These are phyloP conservation scores for Ustilago trichophora DNA, from an alignment of 1,284 basidiomycete species.

Conservation along the genomic window DNA sequence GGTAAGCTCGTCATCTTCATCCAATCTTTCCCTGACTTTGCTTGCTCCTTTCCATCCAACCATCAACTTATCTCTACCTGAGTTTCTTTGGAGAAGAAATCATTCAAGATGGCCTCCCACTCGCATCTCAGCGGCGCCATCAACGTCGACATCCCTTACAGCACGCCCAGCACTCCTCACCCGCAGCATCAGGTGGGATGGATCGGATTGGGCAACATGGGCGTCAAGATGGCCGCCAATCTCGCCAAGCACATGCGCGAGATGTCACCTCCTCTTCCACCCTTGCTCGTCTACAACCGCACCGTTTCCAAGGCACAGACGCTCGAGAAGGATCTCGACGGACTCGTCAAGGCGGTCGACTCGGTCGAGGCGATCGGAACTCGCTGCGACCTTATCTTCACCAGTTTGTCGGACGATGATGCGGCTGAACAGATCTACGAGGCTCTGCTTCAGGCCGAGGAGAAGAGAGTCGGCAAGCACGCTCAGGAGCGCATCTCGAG, in stretches of 20 bases:
- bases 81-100: too few species aligned
- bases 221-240: slow-evolving; percentile 78
- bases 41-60: neutral
- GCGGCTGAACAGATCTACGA: slow-evolving; percentile 77
- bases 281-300: slow-evolving; percentile 74
- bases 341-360: slow-evolving; percentile 72
- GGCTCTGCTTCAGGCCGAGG: slow-evolving; percentile 71
- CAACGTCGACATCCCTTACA: slow-evolving; percentile 45
- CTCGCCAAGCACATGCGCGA: slow-evolving; percentile 71
- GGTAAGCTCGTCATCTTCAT: neutral
- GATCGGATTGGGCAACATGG: slow-evolving; percentile 71
- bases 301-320: slow-evolving; percentile 73
- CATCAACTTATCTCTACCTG: slow-evolving; percentile 4
- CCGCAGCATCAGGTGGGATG: slow-evolving; percentile 54
- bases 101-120: slow-evolving; percentile 21
- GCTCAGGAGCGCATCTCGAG: slow-evolving; percentile 54
- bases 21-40: too few species aligned
- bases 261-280: slow-evolving; percentile 41
- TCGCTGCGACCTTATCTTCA: slow-evolving; percentile 82
- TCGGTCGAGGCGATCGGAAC: slow-evolving; percentile 72
- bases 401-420: slow-evolving; percentile 78
- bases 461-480: slow-evolving; percentile 65
- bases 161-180: slow-evolving; percentile 46
- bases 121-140: slow-evolving; percentile 12
- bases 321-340: slow-evolving; percentile 70